phyloP scores from a whole-genome alignment of 805 yeast species.

The Zygosaccharomyces lentus region DNA sequence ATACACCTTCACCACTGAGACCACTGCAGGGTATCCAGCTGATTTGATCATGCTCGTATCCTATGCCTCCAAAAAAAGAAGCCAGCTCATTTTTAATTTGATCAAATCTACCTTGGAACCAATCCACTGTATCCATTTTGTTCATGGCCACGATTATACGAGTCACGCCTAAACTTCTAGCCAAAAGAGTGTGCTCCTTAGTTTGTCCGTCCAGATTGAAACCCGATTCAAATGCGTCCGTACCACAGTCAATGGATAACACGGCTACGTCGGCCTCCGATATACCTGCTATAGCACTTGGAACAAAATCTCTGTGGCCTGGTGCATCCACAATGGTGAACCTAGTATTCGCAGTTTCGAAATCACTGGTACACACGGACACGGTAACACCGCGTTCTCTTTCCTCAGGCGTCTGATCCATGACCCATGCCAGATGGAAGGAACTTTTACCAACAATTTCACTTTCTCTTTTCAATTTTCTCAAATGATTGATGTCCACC shows the following conservation, averaged over 20 bases:
- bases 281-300: slow-evolving; percentile 98
- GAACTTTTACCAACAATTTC: slow-evolving; percentile 98
- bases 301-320: slow-evolving; percentile 97
- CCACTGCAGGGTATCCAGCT: slow-evolving; percentile 93
- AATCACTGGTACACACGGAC: slow-evolving; percentile 94
- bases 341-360: slow-evolving; percentile 90
- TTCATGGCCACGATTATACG: slow-evolving; percentile 87
- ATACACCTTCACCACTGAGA: slow-evolving; percentile 89
- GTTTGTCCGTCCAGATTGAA: slow-evolving; percentile 98
- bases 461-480: slow-evolving; percentile 94
- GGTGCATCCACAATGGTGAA: slow-evolving; percentile 98
- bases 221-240: slow-evolving; percentile 98
- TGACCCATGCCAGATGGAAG: slow-evolving; percentile 98
- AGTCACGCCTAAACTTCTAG: slow-evolving; percentile 95
- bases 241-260: slow-evolving; percentile 92
- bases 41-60: slow-evolving; percentile 75
- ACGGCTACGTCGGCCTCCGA: slow-evolving; percentile 98
- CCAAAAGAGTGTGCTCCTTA: slow-evolving; percentile 92
- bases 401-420: slow-evolving; percentile 98
- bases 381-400: slow-evolving; percentile 98
- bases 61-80: slow-evolving; percentile 73
- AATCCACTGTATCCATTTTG: slow-evolving; percentile 77
- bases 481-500: slow-evolving; percentile 94
- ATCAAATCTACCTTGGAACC: slow-evolving; percentile 89
- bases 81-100: slow-evolving; percentile 83